Percentiles rank a stretch among this genome's conserved stretches.
Evolutionary conservation across 75 land plant species (phyloP).

Genomic region (Pinus taeda): DNA sequence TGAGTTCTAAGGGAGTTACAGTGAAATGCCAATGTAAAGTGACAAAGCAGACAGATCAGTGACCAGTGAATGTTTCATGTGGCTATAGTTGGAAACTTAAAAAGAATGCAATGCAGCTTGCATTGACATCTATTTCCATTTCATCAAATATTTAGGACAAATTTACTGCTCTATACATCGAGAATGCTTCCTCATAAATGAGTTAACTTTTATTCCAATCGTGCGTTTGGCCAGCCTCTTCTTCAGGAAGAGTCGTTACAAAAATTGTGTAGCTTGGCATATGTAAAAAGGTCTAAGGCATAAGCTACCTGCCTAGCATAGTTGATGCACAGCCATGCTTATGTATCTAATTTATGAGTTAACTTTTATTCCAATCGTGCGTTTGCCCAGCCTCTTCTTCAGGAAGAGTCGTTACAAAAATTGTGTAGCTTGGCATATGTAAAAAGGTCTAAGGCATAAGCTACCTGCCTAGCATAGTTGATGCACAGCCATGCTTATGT

Average conservation of each 20-base stretch:
- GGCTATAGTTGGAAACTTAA: neutral
- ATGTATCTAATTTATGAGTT: no score
- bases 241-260: neutral
- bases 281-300: neutral
- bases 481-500: neutral
- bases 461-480: neutral
- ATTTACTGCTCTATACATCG: neutral
- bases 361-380: neutral
- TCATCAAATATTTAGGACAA: neutral
- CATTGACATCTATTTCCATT: neutral
- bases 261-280: neutral
- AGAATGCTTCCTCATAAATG: neutral
- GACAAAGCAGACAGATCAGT: neutral
- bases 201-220: neutral
- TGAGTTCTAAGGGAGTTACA: neutral
- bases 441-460: neutral
- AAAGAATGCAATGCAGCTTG: neutral
- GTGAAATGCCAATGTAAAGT: neutral
- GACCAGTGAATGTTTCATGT: neutral
- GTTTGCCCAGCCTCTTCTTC: neutral
- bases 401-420: neutral
- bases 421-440: conserved; percentile 1
- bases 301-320: neutral
- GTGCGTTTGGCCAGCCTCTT: neutral
- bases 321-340: neutral